Percentiles rank a stretch among this genome's conserved stretches.
These are phyloP conservation scores for Nannochloropsis salina DNA, from an alignment of 108 stramenopile species.

Conservation along the genomic window DNA sequence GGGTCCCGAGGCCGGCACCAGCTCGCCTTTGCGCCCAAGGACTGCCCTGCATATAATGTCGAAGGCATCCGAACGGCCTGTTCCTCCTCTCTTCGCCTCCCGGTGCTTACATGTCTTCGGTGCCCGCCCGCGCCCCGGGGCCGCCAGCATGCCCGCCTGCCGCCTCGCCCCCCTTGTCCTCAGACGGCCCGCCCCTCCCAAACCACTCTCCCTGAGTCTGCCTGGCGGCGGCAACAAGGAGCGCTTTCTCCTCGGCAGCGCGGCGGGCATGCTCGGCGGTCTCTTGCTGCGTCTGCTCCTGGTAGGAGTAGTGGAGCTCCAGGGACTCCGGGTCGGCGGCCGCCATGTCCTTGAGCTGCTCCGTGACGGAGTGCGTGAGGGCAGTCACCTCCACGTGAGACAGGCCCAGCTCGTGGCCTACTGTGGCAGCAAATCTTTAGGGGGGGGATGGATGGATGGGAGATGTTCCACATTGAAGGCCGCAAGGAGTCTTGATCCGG, in stretches of 20 bases:
- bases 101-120: too few species aligned
- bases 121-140: too few species aligned
- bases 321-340: neutral
- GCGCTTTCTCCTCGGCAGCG: neutral
- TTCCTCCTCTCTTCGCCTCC: too few species aligned
- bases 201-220: neutral
- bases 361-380: neutral
- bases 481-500: too few species aligned
- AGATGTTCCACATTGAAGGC: neutral
- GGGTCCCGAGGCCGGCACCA: too few species aligned
- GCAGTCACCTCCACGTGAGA: neutral
- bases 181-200: neutral
- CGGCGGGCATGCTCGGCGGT: neutral
- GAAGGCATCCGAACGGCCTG: too few species aligned
- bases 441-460: neutral
- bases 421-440: neutral
- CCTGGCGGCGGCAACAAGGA: neutral
- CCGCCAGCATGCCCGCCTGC: too few species aligned
- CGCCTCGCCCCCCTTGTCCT: too few species aligned
- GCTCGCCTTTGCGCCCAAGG: too few species aligned
- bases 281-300: conserved; percentile 4
- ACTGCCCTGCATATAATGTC: too few species aligned
- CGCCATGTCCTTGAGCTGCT: neutral
- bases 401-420: neutral
- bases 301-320: neutral